Evolutionary conservation across 202 grass and related monocot genomes (phyloP), one percentile per base, ranked within the genome.

Genomic region (Alloteropsis angusta): DNA sequence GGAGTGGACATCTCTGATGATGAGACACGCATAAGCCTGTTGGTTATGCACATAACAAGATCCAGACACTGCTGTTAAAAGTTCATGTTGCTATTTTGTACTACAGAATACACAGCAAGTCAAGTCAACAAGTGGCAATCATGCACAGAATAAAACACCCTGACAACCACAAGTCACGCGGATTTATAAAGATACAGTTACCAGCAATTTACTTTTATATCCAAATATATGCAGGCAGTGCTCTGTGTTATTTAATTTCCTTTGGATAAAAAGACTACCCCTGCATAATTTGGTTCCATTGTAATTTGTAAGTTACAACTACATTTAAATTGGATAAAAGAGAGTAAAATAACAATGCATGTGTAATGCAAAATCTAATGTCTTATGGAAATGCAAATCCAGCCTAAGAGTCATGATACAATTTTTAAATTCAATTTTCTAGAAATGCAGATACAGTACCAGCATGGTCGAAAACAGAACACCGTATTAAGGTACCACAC

Each of bases 11-110:
- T 66, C 4, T 54, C 36, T 2, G 23, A 68, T 60, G 25, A 83
- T 73, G 22, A 47, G 10, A 58, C 57, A 5, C 48, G 22, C 39
- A 87, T 36, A 83, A 23, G 42, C 48, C 59, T 68, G 39, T 66
- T 28, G 35, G 28, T 60, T 74, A 56, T 48, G 69, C 32, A 18
- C 38, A 42, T 34, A 58, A 64, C 42, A 41, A 36, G 66, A 83
- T 66, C 58, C 38, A 78, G 18, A 59, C 46, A 14, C 60, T 56
- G 17, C 39, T 79, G 23, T 23, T 65, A 72, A 32, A 87, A 66
- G 47, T 38, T 72, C 34, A 61, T 43, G 38, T 46, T 16, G 39
- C 18, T 59, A 78, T 60, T 71, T 86, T 66, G 12, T 10, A 34
- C 35, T 49, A 65, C 23, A 43, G 38, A 77, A 41, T 23, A 66